Conservation (phyloP, 345 rosid genomes). For the Eucalyptus cladocalyx region DNA sequence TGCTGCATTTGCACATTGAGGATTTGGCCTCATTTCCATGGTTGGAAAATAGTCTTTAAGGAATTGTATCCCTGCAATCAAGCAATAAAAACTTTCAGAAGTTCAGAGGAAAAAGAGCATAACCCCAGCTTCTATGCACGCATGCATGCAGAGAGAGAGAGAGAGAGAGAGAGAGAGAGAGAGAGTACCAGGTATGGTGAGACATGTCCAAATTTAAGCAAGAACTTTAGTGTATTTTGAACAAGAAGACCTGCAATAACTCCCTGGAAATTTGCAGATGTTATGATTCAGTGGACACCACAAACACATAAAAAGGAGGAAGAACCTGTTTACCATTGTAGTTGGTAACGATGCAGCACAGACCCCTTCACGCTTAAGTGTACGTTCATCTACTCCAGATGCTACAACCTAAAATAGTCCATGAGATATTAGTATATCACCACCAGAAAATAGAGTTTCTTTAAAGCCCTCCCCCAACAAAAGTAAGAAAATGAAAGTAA, state of each 20-base stretch:
- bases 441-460: not conserved
- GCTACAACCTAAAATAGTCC: slow-evolving; percentile 57
- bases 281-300: not conserved
- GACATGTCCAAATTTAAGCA: slow-evolving; percentile 77
- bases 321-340: slow-evolving; percentile 50
- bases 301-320: not conserved
- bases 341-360: slow-evolving; percentile 96
- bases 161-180: not conserved
- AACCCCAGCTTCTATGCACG: not conserved
- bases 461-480: not conserved
- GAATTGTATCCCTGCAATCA: slow-evolving; percentile 80
- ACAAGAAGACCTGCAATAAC: slow-evolving; percentile 94
- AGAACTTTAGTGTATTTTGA: slow-evolving; percentile 79
- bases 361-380: slow-evolving; percentile 93
- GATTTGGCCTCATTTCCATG: slow-evolving; percentile 94
- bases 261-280: slow-evolving; percentile 39
- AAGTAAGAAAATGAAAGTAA: not conserved
- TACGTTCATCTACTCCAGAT: slow-evolving; percentile 93
- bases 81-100: not conserved
- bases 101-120: not conserved
- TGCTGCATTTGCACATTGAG: slow-evolving; percentile 83
- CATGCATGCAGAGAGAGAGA: not conserved
- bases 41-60: slow-evolving; percentile 94
- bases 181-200: slow-evolving; percentile 77
- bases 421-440: not conserved